Conservation (phyloP, 345 rosid species). For the Anastatica hierochuntica region DNA sequence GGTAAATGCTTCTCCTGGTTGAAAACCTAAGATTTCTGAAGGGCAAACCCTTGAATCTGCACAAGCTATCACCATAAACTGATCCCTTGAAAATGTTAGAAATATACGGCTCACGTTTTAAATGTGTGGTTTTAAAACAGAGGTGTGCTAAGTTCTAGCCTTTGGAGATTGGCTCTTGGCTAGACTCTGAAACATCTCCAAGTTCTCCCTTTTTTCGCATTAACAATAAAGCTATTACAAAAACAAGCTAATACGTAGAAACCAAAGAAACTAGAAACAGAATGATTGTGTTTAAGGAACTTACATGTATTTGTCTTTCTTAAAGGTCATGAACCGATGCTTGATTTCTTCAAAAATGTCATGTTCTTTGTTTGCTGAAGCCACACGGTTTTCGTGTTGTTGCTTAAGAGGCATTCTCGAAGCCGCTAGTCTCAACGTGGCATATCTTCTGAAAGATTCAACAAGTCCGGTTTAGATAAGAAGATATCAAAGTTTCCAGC, state of each 20-base stretch:
- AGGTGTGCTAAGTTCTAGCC: constrained; percentile 28
- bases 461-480: neutral
- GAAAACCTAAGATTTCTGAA: constrained; percentile 65
- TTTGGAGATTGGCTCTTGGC: constrained; percentile 66
- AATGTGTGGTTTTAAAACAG: neutral
- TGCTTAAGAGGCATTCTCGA: neutral
- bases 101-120: neutral
- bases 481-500: neutral
- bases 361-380: constrained; percentile 8
- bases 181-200: constrained; percentile 51
- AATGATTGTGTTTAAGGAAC: constrained; percentile 13
- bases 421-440: constrained; percentile 1
- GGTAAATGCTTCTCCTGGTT: constrained; percentile 85
- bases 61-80: constrained; percentile 90
- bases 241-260: neutral
- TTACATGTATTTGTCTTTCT: constrained; percentile 59
- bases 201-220: constrained; percentile 44
- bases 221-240: neutral
- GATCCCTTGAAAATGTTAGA: constrained; percentile 32
- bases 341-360: constrained; percentile 53
- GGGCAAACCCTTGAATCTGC: constrained; percentile 93
- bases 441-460: neutral
- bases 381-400: neutral
- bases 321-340: constrained; percentile 54
- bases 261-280: neutral